Conservation (phyloP, 2,329 filamentous ascomycete species). For the Chaetomium olivaceum region DNA sequence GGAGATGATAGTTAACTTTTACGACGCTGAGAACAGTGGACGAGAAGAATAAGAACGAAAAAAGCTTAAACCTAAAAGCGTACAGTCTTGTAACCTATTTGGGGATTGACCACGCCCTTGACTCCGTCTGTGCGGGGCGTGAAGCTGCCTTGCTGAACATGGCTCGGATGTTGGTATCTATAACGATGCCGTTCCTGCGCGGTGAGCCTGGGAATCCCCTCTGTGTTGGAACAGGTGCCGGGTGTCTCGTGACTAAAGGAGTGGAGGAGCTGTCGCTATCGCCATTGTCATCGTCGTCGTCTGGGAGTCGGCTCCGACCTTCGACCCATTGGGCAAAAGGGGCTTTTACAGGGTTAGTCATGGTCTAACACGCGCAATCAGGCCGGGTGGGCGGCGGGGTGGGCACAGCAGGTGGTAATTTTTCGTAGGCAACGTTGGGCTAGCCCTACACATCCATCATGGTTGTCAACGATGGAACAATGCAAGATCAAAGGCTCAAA, state of each 20-base stretch:
- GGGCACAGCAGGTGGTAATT: background rate
- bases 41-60: background rate
- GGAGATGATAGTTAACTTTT: too few species aligned
- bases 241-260: background rate
- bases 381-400: background rate
- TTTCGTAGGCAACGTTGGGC: background rate
- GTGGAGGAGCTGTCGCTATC: slow-evolving; percentile 6
- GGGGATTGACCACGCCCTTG: background rate
- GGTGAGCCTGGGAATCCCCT: slow-evolving; percentile 5
- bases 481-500: background rate
- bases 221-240: background rate
- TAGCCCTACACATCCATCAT: background rate
- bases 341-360: background rate
- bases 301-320: background rate
- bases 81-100: background rate
- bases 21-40: background rate
- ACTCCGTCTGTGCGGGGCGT: background rate
- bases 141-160: slow-evolving; percentile 11
- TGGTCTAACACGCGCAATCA: background rate
- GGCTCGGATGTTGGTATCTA: slow-evolving; percentile 7
- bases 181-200: slow-evolving; percentile 19
- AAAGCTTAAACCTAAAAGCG: background rate
- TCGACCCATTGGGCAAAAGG: background rate
- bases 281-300: background rate
- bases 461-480: background rate